Percentiles rank a stretch among this genome's conserved stretches.
These are phyloP conservation scores for Colletotrichum aenigma DNA, from an alignment of 2,329 filamentous ascomycete species.

Conservation along the genomic window DNA sequence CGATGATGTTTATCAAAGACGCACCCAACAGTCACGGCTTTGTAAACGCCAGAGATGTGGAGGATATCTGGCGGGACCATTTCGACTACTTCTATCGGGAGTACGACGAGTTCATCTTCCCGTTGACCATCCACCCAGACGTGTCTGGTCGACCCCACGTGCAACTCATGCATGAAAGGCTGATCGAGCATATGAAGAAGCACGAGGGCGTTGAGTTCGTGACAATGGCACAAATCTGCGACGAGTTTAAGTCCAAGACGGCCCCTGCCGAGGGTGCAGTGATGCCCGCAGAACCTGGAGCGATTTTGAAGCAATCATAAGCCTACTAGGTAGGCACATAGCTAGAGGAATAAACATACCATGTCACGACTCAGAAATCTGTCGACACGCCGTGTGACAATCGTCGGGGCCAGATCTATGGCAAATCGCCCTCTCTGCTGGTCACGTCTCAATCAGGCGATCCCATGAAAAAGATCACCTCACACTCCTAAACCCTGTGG, in stretches of 20 bases:
- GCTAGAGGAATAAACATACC: not conserved
- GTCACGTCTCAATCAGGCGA: not conserved
- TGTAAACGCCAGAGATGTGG: slow-evolving; percentile 61
- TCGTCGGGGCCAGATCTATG: not conserved
- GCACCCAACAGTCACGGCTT: slow-evolving; percentile 69
- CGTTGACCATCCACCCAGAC: slow-evolving; percentile 79
- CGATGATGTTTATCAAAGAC: slow-evolving; percentile 76
- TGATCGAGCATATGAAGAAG: slow-evolving; percentile 71
- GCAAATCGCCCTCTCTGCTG: not conserved
- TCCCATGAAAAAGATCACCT: not conserved
- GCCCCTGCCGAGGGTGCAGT: slow-evolving; percentile 60
- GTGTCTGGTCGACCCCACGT: slow-evolving; percentile 75
- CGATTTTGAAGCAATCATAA: slow-evolving; percentile 49
- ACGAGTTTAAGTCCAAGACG: slow-evolving; percentile 75
- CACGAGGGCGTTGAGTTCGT: slow-evolving; percentile 68
- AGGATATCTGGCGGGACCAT: slow-evolving; percentile 69
- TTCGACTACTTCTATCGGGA: slow-evolving; percentile 79
- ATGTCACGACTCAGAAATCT: not conserved
- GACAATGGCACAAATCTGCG: slow-evolving; percentile 73
- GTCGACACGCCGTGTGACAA: not conserved
- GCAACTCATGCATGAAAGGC: slow-evolving; percentile 73
- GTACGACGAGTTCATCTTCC: slow-evolving; percentile 78
- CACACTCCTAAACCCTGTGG: not conserved
- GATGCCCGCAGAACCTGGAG: slow-evolving; percentile 61
- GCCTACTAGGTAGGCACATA: not conserved